Evolutionary conservation across 352 stramenopile species (phyloP), one percentile per base, ranked within the genome.

Genomic region (Phytophthora ramorum): DNA sequence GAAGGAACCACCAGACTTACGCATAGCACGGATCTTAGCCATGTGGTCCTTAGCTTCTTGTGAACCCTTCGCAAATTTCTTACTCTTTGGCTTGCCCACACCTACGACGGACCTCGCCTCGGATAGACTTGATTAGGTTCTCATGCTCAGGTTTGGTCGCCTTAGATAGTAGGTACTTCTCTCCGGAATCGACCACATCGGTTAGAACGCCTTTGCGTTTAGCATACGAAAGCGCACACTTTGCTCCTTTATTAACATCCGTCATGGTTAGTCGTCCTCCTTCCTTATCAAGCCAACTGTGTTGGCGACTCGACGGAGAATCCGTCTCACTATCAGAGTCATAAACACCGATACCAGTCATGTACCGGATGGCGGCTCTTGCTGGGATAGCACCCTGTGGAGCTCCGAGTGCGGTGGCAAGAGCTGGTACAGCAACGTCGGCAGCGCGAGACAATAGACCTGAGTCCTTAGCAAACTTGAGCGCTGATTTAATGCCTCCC

Each of bases 401-500:
- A 16, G 16, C 34, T 7, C 49, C 58, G 24, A 58, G 7, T 19
- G 45, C 34, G n/a, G 32, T 59, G 28, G 61, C 61, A 9, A 56
- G 9, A 3, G 61, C 56, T 10, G 38, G 49, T 8, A 58, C 49
- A 32, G 62, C 62, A 20, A 52, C 46, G 17, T 63, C 55, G 6
- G n/a, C n/a, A n/a, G n/a, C n/a, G n/a, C n/a, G n/a, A n/a, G n/a
- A n/a, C n/a, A n/a, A n/a, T n/a, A n/a, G 46, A 13, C 57, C 57
- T 16, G 57, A 64, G 45, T 57, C 57, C 37, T 64, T 64, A 10
- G 40, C 26, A 19, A 44, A 20, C n/a, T 12, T 37, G n/a, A n/a
- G n/a, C n/a, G n/a, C n/a, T 4, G 24, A 35, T 28, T 71, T 71
- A n/a, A 71, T 63, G 0, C 49, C 49, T 30, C 38, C 30, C 63